phyloP scores from a whole-genome alignment of 2,329 filamentous ascomycete genomes.

The Cytospora piceicola region DNA sequence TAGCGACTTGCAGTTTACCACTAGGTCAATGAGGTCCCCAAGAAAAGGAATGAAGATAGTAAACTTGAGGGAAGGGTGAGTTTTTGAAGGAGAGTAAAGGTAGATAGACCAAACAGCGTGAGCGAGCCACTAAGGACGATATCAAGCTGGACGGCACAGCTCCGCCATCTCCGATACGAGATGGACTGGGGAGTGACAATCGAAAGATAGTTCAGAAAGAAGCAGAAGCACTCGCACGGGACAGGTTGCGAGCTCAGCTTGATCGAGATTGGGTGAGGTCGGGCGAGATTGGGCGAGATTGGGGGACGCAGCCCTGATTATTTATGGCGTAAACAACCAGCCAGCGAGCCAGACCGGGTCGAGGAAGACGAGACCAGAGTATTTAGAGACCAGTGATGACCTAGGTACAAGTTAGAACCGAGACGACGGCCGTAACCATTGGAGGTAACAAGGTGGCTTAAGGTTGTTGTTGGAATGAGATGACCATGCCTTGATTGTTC shows the following conservation, averaged over 20 bases:
- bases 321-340: not conserved
- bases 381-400: not conserved
- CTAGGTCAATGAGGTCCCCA: too few relatives aligned
- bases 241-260: slow-evolving; percentile 1
- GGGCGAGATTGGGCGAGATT: not conserved
- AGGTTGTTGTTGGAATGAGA: not conserved
- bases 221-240: slow-evolving; percentile 13
- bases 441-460: too few relatives aligned
- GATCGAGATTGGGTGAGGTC: not conserved
- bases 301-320: not conserved
- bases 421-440: not conserved
- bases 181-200: not conserved
- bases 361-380: not conserved
- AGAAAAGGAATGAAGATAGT: not conserved
- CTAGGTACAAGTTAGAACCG: not conserved
- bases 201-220: not conserved
- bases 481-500: not conserved
- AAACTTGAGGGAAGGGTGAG: not conserved
- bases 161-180: slow-evolving; percentile 19
- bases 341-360: not conserved
- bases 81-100: slow-evolving; percentile 8
- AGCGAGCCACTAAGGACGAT: slow-evolving; percentile 21
- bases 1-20: not conserved
- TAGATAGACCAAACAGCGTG: not conserved
- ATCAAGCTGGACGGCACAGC: not conserved